Conservation (phyloP, 2,329 filamentous ascomycete genomes). For the Pyrenophora seminiperda region DNA sequence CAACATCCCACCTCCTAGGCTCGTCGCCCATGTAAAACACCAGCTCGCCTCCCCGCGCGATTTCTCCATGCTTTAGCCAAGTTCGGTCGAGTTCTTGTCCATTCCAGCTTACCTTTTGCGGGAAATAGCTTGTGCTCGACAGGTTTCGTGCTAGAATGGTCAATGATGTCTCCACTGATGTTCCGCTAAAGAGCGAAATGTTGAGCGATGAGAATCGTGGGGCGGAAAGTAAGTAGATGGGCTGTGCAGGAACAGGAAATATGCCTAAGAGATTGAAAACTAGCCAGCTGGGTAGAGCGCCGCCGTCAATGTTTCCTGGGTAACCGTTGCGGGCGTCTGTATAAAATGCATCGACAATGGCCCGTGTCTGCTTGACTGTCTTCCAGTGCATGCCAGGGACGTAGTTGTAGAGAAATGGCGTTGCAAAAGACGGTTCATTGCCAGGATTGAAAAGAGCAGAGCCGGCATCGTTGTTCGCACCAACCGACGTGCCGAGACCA, state of each 20-base stretch:
- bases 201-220: constrained; percentile 42
- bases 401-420: constrained; percentile 27
- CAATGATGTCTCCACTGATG: constrained; percentile 5
- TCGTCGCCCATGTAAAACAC: constrained; percentile 10
- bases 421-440: constrained; percentile 37
- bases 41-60: constrained; percentile 8
- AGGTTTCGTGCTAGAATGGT: constrained; percentile 5
- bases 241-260: constrained; percentile 50
- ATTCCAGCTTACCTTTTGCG: constrained; percentile 8
- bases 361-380: constrained; percentile 24
- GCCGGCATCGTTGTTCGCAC: constrained; percentile 15
- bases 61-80: constrained; percentile 10
- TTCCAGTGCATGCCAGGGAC: constrained; percentile 11
- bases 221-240: constrained; percentile 48
- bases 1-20: constrained; percentile 8
- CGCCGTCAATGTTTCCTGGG: constrained; percentile 50
- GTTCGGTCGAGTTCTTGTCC: constrained; percentile 3
- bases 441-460: constrained; percentile 29
- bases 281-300: constrained; percentile 54
- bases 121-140: constrained; percentile 9
- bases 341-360: constrained; percentile 44
- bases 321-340: constrained; percentile 37
- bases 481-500: constrained; percentile 32
- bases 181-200: constrained; percentile 8
- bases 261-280: constrained; percentile 53